Evolutionary conservation across 2,329 filamentous ascomycete species (phyloP).

Genomic region (Xylaria digitata): DNA sequence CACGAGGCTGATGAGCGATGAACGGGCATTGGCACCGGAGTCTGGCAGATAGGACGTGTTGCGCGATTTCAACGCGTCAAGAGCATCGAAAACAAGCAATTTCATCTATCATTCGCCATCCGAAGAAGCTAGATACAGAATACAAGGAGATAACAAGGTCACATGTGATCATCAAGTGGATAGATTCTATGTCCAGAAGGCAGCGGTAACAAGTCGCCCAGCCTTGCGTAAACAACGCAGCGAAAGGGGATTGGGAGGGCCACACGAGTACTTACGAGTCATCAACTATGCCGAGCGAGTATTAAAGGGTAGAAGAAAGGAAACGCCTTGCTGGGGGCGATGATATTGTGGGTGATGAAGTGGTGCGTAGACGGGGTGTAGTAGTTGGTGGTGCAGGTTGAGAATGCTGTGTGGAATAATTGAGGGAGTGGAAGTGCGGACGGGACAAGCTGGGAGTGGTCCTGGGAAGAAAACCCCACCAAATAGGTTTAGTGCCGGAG

Average conservation of each 20-base stretch:
- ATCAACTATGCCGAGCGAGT: slow-evolving; percentile 46
- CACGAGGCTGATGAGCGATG: slow-evolving; percentile 61
- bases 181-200: slow-evolving; percentile 49
- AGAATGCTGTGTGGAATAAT: slow-evolving; percentile 47
- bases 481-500: slow-evolving; percentile 37
- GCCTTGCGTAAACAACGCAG: slow-evolving; percentile 45
- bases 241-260: slow-evolving; percentile 36
- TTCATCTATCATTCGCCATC: slow-evolving; percentile 44
- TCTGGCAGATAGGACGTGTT: slow-evolving; percentile 36
- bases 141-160: slow-evolving; percentile 46
- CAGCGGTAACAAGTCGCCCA: slow-evolving; percentile 44
- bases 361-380: slow-evolving; percentile 47
- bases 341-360: slow-evolving; percentile 42
- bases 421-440: slow-evolving; percentile 50
- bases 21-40: slow-evolving; percentile 55
- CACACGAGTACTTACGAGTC: slow-evolving; percentile 49
- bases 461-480: slow-evolving; percentile 32
- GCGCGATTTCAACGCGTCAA: slow-evolving; percentile 42
- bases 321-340: slow-evolving; percentile 30
- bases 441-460: slow-evolving; percentile 40
- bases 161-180: slow-evolving; percentile 47
- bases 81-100: slow-evolving; percentile 44
- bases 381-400: slow-evolving; percentile 43
- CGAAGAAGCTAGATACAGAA: slow-evolving; percentile 44
- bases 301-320: slow-evolving; percentile 33